Base-by-base conservation (phyloP, 2,329 filamentous ascomycete genomes). In the Alternaria sp. region DNA sequence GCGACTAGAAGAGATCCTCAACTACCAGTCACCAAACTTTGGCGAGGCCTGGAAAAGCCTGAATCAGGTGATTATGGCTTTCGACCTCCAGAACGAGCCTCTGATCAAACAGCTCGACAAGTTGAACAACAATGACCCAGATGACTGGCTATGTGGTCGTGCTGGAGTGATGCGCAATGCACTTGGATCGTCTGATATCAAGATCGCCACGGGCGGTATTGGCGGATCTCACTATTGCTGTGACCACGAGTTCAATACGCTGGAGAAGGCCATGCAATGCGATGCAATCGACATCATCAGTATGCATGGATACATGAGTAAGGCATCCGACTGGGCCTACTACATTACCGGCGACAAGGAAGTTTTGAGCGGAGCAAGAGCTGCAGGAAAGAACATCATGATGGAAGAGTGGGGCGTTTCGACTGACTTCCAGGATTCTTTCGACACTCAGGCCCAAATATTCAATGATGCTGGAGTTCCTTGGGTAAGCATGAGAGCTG, bases 381-480 rank as follows among this genome's bases (percentile, higher is more conserved):
- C 28, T 49, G 45, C 28, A 34, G 45, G 45, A 20, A 49, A 49
- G 18, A 49, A 49, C 18, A 22, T 49, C 11, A 49, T 49, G 28
- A 49, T 49, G 45, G 45, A 49, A 34, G 45, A 49, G 28, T 49
- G 45, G 45, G 45, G 45, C 7, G 45, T 49, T 20, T 49, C 45
- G 45, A 32, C 20, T 32, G 45, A 34, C 11, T 49, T 32, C 28
- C 45, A 49, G 11, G 45, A 49, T 8, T 49, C 28, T 34, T 49
- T 49, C 12, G 28, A 22, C 2, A 49, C 28, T 28, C 45, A 49
- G 45, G 45, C 32, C 8, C 28, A 49, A 9, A 28, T 49, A 4
- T 49, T 49, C 28, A 49, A 49, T n/a, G 28, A 49, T n/a, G 45
- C 28, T 49, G 45, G 45, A 34, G 45, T 49, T 49, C 45, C 45